Base-by-base conservation (phyloP, 495 filamentous ascomycete genomes). In the Neurospora tetrasperma region DNA sequence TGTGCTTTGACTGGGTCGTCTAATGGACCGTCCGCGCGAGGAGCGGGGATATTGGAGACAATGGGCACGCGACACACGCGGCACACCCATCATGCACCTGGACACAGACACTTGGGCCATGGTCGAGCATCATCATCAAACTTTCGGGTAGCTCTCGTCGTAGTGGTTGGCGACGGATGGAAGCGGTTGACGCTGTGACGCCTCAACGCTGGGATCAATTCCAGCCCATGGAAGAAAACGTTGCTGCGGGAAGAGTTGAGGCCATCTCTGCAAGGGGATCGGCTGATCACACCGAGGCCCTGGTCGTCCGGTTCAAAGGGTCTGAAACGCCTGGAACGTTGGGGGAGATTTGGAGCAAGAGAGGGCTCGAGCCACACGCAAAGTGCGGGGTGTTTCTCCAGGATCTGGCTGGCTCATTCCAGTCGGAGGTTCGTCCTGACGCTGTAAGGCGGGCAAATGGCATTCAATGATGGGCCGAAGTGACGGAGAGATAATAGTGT, bases 291-390 rank as follows among this genome's bases (percentile, higher is more conserved):
- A 54, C 54, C 54, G 27, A 62, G 27, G 54, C 27, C 54, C 27
- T 62, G 5, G 27, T 62, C 54, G 31, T 38, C 27, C 54, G 54
- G 54, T 62, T 62, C 31, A 31, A 31, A 62, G 54, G 48, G 23
- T 62, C 48, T 62, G 48, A 62, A 31, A 62, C 23, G 48, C 48
- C 46, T 54, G 46, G 46, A 54, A 54, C n/a, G 10, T 54, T 54
- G 46, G 46, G 10, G 46, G 20, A 54, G 46, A 59, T 16, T 59
- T 59, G 48, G 23, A 59, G 38, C 84, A 96, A 0, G 93, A 94
- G 80, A 83, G 41, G 81, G 42, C 78, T 94, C 39, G 89, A 91
- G 1, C 82, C 48, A 12, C 35, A 2, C 54, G 1, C 11, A 62
- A 62, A 62, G 54, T 62, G 54, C 54, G 54, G 54, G 54, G 54